A percentile compares a stretch with the other conserved stretches of the same genome.
phyloP scores from a whole-genome alignment of 1,139 yeast genomes.

The Magnusiomyces suaveolens region DNA sequence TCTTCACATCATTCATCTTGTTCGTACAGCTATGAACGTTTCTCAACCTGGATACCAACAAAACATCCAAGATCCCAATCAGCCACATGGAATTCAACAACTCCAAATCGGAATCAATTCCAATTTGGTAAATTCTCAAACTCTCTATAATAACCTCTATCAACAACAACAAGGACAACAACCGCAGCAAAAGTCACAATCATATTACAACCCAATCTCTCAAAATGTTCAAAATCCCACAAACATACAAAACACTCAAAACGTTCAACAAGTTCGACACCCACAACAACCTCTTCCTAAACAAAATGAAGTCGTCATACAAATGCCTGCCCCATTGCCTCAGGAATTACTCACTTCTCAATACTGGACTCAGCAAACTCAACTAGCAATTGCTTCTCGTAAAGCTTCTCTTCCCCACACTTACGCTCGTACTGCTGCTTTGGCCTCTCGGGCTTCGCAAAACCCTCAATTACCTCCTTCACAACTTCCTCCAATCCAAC shows the following conservation, averaged over 20 bases:
- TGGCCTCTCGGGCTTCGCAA: slow-evolving; percentile 41
- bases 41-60: slow-evolving; percentile 1
- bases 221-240: slow-evolving; percentile 2
- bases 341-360: slow-evolving; percentile 38
- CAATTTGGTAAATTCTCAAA: neutral
- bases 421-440: slow-evolving; percentile 88
- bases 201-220: neutral
- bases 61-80: neutral
- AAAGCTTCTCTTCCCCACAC: slow-evolving; percentile 67
- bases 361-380: slow-evolving; percentile 84
- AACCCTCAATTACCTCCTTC: slow-evolving; percentile 19
- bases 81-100: neutral
- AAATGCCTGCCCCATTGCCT: slow-evolving; percentile 9
- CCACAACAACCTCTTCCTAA: slow-evolving; percentile 22
- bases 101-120: neutral
- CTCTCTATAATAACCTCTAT: neutral
- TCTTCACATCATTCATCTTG: neutral
- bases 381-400: slow-evolving; percentile 69
- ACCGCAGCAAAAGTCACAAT: slow-evolving; percentile 2
- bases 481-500: slow-evolving; percentile 17
- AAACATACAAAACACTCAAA: too few relatives aligned
- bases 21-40: neutral
- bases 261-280: slow-evolving; percentile 20
- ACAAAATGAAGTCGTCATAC: slow-evolving; percentile 19
- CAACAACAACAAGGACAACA: slow-evolving; percentile 5